Evolutionary conservation across 2,329 filamentous ascomycete species (phyloP), one percentile per base, ranked within the genome.

Genomic region (Aspergillus terreus): DNA sequence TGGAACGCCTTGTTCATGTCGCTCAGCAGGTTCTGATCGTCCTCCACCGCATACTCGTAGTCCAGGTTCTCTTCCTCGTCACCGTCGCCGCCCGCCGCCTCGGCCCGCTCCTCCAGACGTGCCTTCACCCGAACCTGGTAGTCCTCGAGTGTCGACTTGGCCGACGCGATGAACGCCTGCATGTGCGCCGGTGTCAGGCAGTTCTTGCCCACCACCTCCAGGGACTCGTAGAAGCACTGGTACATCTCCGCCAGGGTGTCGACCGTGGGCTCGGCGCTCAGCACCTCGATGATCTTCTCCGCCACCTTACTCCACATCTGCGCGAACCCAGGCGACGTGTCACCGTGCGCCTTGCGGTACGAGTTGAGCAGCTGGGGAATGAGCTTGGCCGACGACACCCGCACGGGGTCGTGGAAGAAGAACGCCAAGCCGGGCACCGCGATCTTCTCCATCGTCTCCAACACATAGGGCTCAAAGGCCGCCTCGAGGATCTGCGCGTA

Each of bases 1-100:
- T 99, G 94, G 82, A 95, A 99, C 0, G 94, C 92, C 79, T 99
- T 99, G 83, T 99, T 99, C 94, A 99, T 99, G 67, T 99, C 94
- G 1, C 92, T 96, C 41, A 99, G 81, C 15, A 99, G 80, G 19
- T 91, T 96, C 73, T 97, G 92, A 68, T 99, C 94, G 61, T 99
- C 94, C 71, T 99, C 94, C 44, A 99, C 92, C 11, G 92, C 94
- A 62, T 95, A 87, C 30, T 95, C 80, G 42, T 86, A 83, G 47
- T 96, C 92, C 61, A 96, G 88, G 14, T 86, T 86, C 53, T 94
- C 86, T 64, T 96, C 92, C 64, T 96, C 92, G 58, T 96, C 92
- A 14, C 87, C 92, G 52, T 97, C 92, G 48, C 95, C 91, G 2
- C 15, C 35, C 2, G 85, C 35, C 12, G 85, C 84, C 19, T 92